phyloP scores from a whole-genome alignment of 257 asterid species.

The Petunia axillaris region DNA sequence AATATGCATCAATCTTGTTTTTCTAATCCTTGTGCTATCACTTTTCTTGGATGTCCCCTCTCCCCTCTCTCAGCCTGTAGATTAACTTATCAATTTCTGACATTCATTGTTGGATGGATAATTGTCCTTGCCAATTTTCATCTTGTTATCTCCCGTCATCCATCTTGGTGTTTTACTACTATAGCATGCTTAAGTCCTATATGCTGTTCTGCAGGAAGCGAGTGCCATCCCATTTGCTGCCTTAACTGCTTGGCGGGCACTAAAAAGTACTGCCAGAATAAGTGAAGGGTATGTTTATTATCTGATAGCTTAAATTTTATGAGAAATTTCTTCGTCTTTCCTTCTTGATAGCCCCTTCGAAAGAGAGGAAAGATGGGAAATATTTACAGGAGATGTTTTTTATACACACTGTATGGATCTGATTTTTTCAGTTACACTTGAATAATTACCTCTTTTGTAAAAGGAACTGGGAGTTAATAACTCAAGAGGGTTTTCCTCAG shows the following conservation, averaged over 20 bases:
- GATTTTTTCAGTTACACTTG: not conserved
- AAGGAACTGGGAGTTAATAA: not conserved
- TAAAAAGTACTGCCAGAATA: slow-evolving; percentile 79
- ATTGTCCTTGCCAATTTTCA: not conserved
- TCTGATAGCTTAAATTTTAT: not conserved
- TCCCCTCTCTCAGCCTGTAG: not conserved
- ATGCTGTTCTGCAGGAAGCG: slow-evolving; percentile 69
- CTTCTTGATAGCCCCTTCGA: not conserved
- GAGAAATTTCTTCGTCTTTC: not conserved
- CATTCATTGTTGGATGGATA: not conserved
- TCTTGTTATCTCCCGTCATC: not conserved
- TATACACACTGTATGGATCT: slow-evolving; percentile 16
- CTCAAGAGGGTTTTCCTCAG: slow-evolving; percentile 15
- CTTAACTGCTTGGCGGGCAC: slow-evolving; percentile 99
- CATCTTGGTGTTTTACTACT: slow-evolving; percentile 10
- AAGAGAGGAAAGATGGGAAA: not conserved
- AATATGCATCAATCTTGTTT: not conserved
- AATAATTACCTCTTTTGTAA: slow-evolving; percentile 6
- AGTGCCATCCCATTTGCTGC: slow-evolving; percentile 99
- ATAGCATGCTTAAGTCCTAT: slow-evolving; percentile 2
- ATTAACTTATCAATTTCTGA: slow-evolving; percentile 18
- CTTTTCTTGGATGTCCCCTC: slow-evolving; percentile 7
- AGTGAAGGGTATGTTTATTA: slow-evolving; percentile 61
- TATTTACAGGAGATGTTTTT: not conserved
- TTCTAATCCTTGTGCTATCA: slow-evolving; percentile 9